Percentiles rank a stretch among this genome's conserved stretches.
Evolutionary conservation across 768 basidiomycete genomes (phyloP).

Genomic region (Tubosaeta brunneosetosa): DNA sequence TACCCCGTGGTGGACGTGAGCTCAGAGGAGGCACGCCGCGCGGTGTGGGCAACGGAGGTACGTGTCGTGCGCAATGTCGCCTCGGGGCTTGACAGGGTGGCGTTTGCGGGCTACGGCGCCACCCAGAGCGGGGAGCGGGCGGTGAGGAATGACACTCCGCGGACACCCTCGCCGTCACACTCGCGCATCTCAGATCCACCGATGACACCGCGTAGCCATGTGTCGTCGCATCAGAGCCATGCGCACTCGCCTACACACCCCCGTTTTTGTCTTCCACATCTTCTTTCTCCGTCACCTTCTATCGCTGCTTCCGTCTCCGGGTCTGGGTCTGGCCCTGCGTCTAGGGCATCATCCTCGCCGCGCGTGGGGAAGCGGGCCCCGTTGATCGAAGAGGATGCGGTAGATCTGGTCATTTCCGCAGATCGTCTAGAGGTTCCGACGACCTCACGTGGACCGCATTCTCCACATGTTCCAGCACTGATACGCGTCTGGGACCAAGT

Average conservation of each 20-base stretch:
- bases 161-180: slow-evolving; percentile 8
- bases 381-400: slow-evolving; percentile 55
- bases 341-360: background rate
- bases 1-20: slow-evolving; percentile 89
- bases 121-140: slow-evolving; percentile 15
- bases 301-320: background rate
- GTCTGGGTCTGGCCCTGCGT: background rate
- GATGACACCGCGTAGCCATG: slow-evolving; percentile 2
- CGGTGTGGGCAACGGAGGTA: slow-evolving; percentile 29
- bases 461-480: slow-evolving; percentile 17
- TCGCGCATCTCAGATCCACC: slow-evolving; percentile 9
- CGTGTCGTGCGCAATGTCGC: slow-evolving; percentile 26
- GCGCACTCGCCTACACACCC: slow-evolving; percentile 1
- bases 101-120: slow-evolving; percentile 22
- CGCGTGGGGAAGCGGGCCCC: slow-evolving; percentile 13
- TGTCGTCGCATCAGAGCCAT: slow-evolving; percentile 9
- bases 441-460: slow-evolving; percentile 11
- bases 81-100: background rate
- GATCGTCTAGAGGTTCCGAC: slow-evolving; percentile 17
- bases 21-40: slow-evolving; percentile 38
- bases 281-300: background rate
- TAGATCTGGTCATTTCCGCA: slow-evolving; percentile 71
- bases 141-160: background rate
- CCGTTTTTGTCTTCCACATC: slow-evolving; percentile 14
- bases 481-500: slow-evolving; percentile 27